Evolutionary conservation across 257 asterid genomes (phyloP), one percentile per base, ranked within the genome.

Genomic region (Verbena officinalis): DNA sequence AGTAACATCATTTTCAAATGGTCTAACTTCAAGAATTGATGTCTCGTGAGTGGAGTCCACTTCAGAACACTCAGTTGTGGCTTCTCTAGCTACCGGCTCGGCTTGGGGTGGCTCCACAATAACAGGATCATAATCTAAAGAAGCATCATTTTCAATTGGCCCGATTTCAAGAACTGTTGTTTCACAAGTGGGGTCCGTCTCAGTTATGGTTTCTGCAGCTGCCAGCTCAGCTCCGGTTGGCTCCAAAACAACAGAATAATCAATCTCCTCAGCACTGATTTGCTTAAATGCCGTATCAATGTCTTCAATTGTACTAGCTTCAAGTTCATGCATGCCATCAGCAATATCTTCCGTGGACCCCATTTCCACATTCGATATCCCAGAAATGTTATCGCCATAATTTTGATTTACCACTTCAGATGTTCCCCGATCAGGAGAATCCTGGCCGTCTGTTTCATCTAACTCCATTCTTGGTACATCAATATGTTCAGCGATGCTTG

Each of bases 301-400:
- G 60, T 73, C 81, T 68, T 74, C 71, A 20, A 43, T 13, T n/a
- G 53, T 72, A 61, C 52, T 55, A 59, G 69, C 82, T 73, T 80
- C 80, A 27, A 60, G 10, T 27, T 76, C 80, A 39, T 67, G 64
- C 77, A 59, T 57, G 42, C 27, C 71, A 36, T 54, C 46, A 40
- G 43, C 2, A 30, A 7, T n/a, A 46, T 38, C 60, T 19, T 22
- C 24, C 36, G 39, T 21, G 34, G 75, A 57, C 13, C 14, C 59
- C 62, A 65, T 77, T 66, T 78, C 84, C 22, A 63, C 60, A 62
- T 60, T 57, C 15, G 83, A 69, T 69, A 75, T 58, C 46, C 49
- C 64, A 33, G 23, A 48, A 67, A 34, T 44, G 40, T 23, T 30
- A 42, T 75, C 77, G 73, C 71, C 78, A 49, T 53, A 48, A 50